phyloP scores from a whole-genome alignment of 73 alveolate species.

The Paramecium biaurelia region DNA sequence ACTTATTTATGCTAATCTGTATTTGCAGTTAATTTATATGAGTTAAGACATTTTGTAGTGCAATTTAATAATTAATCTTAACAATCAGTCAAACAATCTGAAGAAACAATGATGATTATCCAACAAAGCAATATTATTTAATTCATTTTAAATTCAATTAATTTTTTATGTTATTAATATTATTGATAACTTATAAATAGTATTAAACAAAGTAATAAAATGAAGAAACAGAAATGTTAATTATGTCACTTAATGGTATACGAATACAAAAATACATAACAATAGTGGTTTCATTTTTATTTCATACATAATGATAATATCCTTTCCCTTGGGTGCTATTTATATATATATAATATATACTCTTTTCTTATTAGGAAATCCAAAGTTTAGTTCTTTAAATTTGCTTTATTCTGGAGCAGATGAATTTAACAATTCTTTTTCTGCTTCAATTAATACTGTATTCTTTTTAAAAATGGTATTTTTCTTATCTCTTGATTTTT shows the following conservation, averaged over 20 bases:
- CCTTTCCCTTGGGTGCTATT: neutral
- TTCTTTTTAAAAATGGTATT: neutral
- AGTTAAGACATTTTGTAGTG: neutral
- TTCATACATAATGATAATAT: neutral
- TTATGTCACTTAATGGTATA: neutral
- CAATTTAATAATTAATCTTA: neutral
- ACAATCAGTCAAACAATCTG: conserved; percentile 26
- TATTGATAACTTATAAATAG: too few relatives aligned
- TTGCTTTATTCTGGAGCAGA: neutral
- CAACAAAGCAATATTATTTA: neutral
- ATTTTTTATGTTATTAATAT: neutral
- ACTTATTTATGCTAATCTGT: neutral
- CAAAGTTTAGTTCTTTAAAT: neutral
- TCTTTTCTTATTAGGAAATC: neutral
- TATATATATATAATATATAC: neutral
- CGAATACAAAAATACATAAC: neutral
- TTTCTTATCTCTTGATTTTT: neutral
- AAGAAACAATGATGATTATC: neutral
- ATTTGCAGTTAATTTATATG: neutral
- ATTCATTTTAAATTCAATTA: neutral
- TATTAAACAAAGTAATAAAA: too few relatives aligned
- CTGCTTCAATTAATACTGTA: neutral
- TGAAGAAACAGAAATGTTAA: too few relatives aligned
- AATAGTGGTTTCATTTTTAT: neutral
- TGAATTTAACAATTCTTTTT: neutral